Evolutionary conservation across 768 basidiomycete genomes (phyloP), one percentile per base, ranked within the genome.

Genomic region (Chalciporus sphaerocephalus): DNA sequence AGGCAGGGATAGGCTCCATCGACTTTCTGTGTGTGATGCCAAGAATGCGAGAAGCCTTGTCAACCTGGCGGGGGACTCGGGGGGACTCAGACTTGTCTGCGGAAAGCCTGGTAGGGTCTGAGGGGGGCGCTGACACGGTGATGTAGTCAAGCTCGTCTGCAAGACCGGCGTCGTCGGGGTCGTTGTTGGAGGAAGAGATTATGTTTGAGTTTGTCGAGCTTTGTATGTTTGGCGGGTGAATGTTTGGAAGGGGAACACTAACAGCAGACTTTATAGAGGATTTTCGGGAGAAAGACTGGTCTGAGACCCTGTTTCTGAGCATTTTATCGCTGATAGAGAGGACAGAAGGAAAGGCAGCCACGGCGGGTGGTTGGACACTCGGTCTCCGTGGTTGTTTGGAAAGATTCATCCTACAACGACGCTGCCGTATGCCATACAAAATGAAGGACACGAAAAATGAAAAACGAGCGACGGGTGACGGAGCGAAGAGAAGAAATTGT

Each of bases 1-100:
- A 83, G 20, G 81, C 86, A 40, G 87, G 87, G 54, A 90, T 85
- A 52, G 88, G 88, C 60, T 90, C 87, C 88, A 91, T 91, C 42
- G 82, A 85, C 61, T 72, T 76, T 52, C 81, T 75, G 63, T 88
- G 87, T 38, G 73, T 69, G 55, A 90, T 83, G 52, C 87, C 88
- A 34, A 90, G 78, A 42, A 90, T 74, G 52, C 86, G 76, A 18
- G 87, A 82, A 18, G 88, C 85, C 68, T 90, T 90, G 67, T 89
- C 85, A 21, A 74, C 68, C 48, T 78, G 75, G 43, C 68, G 58
- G 21, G 46, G 15, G 44, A 66, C 58, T 45, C 69, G 60, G 50
- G 71, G 60, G 40, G 68, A 49, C 59, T 67, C 62, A 16, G 60
- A 52, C 49, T 68, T 63, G 25, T 50, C 44, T 16, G 41, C 10